A percentile compares a stretch with the other conserved stretches of the same genome.
Conservation (phyloP, 2,329 filamentous ascomycete genomes). For the Penicillium sp. region DNA sequence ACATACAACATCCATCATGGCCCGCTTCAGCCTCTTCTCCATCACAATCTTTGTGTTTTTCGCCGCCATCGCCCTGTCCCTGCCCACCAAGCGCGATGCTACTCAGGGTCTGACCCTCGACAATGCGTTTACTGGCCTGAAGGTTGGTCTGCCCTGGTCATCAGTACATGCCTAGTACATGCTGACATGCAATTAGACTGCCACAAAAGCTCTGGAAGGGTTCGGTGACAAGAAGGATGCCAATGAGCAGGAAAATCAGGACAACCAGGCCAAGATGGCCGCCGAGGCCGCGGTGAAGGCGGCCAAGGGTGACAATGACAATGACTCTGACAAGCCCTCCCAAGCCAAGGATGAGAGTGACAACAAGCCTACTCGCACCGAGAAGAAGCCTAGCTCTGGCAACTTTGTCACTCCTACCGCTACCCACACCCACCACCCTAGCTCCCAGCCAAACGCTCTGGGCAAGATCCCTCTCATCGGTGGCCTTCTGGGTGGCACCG, state of each 20-base stretch:
- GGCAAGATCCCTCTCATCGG: slow-evolving; percentile 26
- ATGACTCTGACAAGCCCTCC: background rate
- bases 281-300: background rate
- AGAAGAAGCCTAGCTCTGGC: slow-evolving; percentile 20
- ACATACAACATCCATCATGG: slow-evolving; percentile 25
- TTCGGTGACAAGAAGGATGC: slow-evolving; percentile 8
- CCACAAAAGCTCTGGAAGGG: slow-evolving; percentile 17
- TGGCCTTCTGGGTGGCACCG: slow-evolving; percentile 17
- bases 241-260: slow-evolving; percentile 3
- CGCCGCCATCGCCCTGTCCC: slow-evolving; percentile 29
- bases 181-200: slow-evolving; percentile 5
- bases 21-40: slow-evolving; percentile 31
- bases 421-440: slow-evolving; percentile 11
- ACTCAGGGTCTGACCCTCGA: slow-evolving; percentile 5
- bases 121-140: slow-evolving; percentile 12
- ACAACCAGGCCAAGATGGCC: background rate
- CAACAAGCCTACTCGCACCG: slow-evolving; percentile 8
- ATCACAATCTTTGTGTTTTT: slow-evolving; percentile 31
- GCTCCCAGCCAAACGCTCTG: slow-evolving; percentile 18
- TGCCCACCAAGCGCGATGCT: slow-evolving; percentile 25
- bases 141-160: slow-evolving; percentile 13
- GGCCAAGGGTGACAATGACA: background rate
- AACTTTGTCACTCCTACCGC: slow-evolving; percentile 22
- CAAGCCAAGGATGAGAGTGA: slow-evolving; percentile 1
- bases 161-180: background rate